Base-by-base conservation (phyloP, 1,139 yeast species). In the Kurtzmaniella quercitrusa region DNA sequence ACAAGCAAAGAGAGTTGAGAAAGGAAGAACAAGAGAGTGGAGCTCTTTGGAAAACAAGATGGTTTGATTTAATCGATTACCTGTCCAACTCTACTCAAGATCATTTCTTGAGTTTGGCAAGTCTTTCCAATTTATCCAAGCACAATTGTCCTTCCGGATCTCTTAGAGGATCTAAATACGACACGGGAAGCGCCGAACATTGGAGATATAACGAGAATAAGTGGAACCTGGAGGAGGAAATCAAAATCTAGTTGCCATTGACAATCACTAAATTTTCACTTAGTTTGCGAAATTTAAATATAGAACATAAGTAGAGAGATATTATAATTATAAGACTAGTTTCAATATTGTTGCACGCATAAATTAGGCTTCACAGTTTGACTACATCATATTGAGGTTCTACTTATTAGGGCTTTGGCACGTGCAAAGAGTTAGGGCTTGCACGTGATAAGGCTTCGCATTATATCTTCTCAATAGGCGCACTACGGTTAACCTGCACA, bases 1-100 rank as follows among this genome's bases (percentile, higher is more conserved):
- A 85, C 58, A 76, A 71, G 33, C 96, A 91, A 69, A 81, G 98
- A 55, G 91, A 80, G 39, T 61, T 83, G 63, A 80, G 97, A 60
- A 82, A 80, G 65, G 61, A 71, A 47, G 98, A 91, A 64, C 66
- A 67, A 48, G 86, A 74, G 38, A 62, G 74, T 7, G 91, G 86
- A 35, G 57, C 60, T 20, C 57, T 58, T 42, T 89, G 96, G 97
- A 64, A 77, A 51, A 76, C 81, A 42, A 80, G 93, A 63, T 89
- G 95, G 93, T 89, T 89, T 56, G 76, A 76, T 47, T 63, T 68
- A 47, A 67, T 74, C 23, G 84, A 83, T 56, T 70, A 77, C 48
- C 54, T 57, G 19, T 53, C 55, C 3, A 50, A 49, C 7, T 45
- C 52, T 33, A 62, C 57, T 21, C 50, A 47, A 3, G 84, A 79